Percentiles rank a stretch among this genome's conserved stretches.
Evolutionary conservation across 305 asterid genomes (phyloP).

Genomic region (Solanum hybrid): DNA sequence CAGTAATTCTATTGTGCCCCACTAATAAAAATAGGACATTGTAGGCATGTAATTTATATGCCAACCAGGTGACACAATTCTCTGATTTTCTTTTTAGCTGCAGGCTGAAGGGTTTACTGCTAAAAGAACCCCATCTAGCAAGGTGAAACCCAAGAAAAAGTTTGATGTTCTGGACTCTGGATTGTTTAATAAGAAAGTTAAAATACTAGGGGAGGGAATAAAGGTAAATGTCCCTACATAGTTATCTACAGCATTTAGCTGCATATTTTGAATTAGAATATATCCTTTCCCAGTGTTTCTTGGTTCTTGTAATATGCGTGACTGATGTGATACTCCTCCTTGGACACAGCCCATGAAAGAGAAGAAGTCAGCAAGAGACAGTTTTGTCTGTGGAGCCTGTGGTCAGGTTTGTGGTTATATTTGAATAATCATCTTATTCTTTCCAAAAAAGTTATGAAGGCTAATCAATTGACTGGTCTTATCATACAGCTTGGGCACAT

Average conservation of each 20-base stretch:
- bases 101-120: conserved; percentile 59
- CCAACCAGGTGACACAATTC: neutral
- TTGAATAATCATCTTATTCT: conserved; percentile 8
- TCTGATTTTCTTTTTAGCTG: conserved; percentile 18
- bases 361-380: conserved; percentile 93
- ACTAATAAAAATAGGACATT: neutral
- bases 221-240: conserved; percentile 35
- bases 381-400: conserved; percentile 98
- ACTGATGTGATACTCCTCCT: conserved; percentile 6
- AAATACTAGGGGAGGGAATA: conserved; percentile 83
- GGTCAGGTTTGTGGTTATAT: conserved; percentile 63
- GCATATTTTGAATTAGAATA: neutral
- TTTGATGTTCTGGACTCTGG: conserved; percentile 50
- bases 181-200: conserved; percentile 59
- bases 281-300: neutral
- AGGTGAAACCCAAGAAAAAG: conserved; percentile 71
- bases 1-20: neutral
- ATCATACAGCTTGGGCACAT: conserved; percentile 84
- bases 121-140: conserved; percentile 47
- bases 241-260: neutral
- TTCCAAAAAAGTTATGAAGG: conserved; percentile 7
- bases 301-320: neutral
- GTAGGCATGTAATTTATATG: neutral
- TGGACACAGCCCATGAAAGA: conserved; percentile 63
- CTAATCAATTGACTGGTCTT: conserved; percentile 8